Evolutionary conservation across 164 flowering plant genomes (phyloP).

Genomic region (Liquidambar formosana): DNA sequence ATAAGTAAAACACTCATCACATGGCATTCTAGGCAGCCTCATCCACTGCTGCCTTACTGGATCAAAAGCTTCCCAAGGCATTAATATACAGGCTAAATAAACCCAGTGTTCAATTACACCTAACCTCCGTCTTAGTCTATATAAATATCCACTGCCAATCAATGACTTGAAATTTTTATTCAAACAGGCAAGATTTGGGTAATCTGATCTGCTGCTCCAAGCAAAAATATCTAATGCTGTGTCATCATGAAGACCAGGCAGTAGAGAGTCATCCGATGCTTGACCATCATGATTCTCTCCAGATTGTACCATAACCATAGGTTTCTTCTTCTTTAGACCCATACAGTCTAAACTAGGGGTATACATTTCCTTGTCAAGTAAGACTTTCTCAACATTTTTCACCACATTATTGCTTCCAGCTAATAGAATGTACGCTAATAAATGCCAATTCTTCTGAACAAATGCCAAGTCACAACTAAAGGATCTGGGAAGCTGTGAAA

Average conservation of each 20-base stretch:
- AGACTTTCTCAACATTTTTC: constrained; percentile 5
- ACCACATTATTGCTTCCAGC: constrained; percentile 11
- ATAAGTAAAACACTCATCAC: constrained; percentile 33
- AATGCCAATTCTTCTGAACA: constrained; percentile 15
- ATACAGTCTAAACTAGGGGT: constrained; percentile 12
- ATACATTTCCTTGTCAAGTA: constrained; percentile 16
- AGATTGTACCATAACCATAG: constrained; percentile 3
- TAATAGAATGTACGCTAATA: constrained; percentile 16
- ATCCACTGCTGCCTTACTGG: constrained; percentile 39
- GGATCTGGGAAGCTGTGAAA: neutral
- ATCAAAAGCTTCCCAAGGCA: constrained; percentile 49
- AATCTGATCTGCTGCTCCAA: constrained; percentile 40
- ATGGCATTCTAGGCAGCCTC: constrained; percentile 36
- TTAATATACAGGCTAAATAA: constrained; percentile 31
- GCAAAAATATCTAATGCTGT: constrained; percentile 33
- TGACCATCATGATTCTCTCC: constrained; percentile 26
- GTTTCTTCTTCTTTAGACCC: constrained; percentile 17
- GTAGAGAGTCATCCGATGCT: constrained; percentile 27
- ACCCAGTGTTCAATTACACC: constrained; percentile 51
- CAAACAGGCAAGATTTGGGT: constrained; percentile 32
- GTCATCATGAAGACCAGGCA: constrained; percentile 46
- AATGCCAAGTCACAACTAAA: constrained; percentile 6
- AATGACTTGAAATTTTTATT: constrained; percentile 28
- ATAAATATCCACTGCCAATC: constrained; percentile 28
- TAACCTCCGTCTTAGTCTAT: constrained; percentile 25